These are phyloP conservation scores for Babesia divergens DNA, from an alignment of 169 alveolate species.

Conservation along the genomic window DNA sequence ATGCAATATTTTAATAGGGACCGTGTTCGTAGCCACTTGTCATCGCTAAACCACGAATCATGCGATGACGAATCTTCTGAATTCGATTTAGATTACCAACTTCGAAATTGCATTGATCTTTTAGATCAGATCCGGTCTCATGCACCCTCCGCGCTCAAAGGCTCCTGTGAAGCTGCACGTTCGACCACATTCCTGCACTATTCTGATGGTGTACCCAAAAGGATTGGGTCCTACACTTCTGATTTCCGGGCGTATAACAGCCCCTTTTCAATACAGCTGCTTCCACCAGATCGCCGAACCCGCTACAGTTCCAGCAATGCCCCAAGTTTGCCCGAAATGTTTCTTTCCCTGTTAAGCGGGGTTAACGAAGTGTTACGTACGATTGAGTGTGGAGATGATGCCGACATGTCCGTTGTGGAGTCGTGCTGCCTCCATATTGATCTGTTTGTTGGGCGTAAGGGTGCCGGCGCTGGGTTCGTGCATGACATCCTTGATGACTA, in stretches of 20 bases:
- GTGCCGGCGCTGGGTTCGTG: not conserved
- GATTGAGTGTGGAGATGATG: not conserved
- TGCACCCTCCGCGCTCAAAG: not conserved
- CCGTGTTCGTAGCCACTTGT: not conserved
- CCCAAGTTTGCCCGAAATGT: not conserved
- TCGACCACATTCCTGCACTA: too few species aligned
- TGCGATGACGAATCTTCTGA: not conserved
- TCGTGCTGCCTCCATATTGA: not conserved
- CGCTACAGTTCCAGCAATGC: slow-evolving; percentile 8
- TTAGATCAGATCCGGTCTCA: not conserved
- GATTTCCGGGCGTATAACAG: slow-evolving; percentile 9
- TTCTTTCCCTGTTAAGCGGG: not conserved
- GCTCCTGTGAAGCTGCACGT: not conserved
- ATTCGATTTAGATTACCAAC: slow-evolving; percentile 1
- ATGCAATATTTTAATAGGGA: not conserved
- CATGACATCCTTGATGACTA: slow-evolving; percentile 17
- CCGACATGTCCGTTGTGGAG: not conserved
- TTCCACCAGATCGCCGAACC: not conserved
- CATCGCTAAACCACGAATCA: not conserved
- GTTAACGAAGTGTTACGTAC: not conserved
- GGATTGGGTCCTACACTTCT: not conserved
- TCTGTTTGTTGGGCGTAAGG: slow-evolving; percentile 8
- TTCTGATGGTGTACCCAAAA: not conserved
- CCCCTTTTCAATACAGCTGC: slow-evolving; percentile 4
- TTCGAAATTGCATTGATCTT: slow-evolving; percentile 9